A percentile compares a stretch with the other conserved stretches of the same genome.
phyloP scores from a whole-genome alignment of 345 rosid species.

The Capsella bursapastoris region DNA sequence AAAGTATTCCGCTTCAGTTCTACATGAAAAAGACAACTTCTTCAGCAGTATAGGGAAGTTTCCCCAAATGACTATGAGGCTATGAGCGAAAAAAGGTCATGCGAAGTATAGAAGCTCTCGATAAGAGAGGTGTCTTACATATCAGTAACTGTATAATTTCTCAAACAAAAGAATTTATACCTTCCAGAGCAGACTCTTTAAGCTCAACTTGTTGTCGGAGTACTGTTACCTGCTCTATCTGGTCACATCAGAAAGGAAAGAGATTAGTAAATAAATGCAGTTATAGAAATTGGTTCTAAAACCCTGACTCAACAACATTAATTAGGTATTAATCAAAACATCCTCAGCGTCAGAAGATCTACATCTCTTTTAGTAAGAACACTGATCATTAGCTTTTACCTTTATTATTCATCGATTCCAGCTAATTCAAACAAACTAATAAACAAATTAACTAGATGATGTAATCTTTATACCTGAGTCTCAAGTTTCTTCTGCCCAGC shows the following conservation, averaged over 20 bases:
- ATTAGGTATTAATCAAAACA: conserved; percentile 27
- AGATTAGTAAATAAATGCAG: conserved; percentile 20
- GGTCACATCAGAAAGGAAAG: conserved; percentile 43
- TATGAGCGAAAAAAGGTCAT: neutral
- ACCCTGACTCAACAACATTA: conserved; percentile 22
- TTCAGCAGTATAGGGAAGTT: conserved; percentile 16
- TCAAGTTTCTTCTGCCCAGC: conserved; percentile 82
- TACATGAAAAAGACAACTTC: conserved; percentile 44
- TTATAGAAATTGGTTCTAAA: conserved; percentile 6
- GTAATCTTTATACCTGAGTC: conserved; percentile 68
- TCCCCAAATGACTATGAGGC: conserved; percentile 15
- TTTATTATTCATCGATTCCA: neutral
- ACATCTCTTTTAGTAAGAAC: conserved; percentile 19
- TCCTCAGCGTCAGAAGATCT: conserved; percentile 15
- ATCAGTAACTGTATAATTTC: conserved; percentile 6
- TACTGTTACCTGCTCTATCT: conserved; percentile 73
- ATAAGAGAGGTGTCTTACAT: conserved; percentile 19
- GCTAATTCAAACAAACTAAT: neutral
- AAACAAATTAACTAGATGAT: conserved; percentile 26
- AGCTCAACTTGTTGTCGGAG: conserved; percentile 70
- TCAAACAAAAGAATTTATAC: conserved; percentile 44
- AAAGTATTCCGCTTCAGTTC: conserved; percentile 67
- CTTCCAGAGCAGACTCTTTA: conserved; percentile 80
- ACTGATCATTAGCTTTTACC: neutral
- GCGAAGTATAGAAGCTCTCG: conserved; percentile 18